Evolutionary conservation across 1,284 basidiomycete genomes (phyloP).

Genomic region (Pseudozyma sp.): DNA sequence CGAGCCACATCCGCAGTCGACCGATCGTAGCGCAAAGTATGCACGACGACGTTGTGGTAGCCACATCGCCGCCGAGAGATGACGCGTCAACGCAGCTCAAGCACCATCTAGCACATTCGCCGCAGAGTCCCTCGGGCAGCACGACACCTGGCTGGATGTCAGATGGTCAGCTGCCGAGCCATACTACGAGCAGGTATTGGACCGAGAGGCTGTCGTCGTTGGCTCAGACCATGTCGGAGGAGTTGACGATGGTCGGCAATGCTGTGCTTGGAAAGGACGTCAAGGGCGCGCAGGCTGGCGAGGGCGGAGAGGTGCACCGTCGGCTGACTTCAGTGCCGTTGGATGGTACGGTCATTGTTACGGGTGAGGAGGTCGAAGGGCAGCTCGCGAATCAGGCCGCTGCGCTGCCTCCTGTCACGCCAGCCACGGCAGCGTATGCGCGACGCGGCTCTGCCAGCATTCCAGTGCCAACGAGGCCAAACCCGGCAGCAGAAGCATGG

Average conservation of each 20-base stretch:
- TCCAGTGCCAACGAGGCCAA: slow-evolving; percentile 9
- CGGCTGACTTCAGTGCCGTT: slow-evolving; percentile 13
- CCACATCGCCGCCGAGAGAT: slow-evolving; percentile 37
- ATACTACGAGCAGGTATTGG: slow-evolving; percentile 34
- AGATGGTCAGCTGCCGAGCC: slow-evolving; percentile 18
- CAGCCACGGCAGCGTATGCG: background rate
- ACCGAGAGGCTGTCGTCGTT: slow-evolving; percentile 35
- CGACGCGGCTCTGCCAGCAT: slow-evolving; percentile 9
- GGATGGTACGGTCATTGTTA: background rate
- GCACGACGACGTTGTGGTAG: slow-evolving; percentile 26
- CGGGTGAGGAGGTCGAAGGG: background rate
- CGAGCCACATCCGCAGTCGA: slow-evolving; percentile 19
- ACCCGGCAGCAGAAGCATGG: slow-evolving; percentile 11
- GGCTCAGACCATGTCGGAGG: slow-evolving; percentile 43
- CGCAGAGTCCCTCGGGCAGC: slow-evolving; percentile 13
- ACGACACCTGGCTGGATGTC: slow-evolving; percentile 40
- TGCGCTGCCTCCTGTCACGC: background rate
- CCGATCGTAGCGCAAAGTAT: slow-evolving; percentile 22
- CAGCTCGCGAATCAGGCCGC: background rate
- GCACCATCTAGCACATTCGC: slow-evolving; percentile 31
- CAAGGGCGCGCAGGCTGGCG: background rate
- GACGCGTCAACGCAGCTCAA: slow-evolving; percentile 29
- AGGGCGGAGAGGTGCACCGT: slow-evolving; percentile 1
- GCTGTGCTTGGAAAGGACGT: slow-evolving; percentile 23
- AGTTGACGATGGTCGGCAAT: slow-evolving; percentile 23